A percentile compares a stretch with the other conserved stretches of the same genome.
These are phyloP conservation scores for Prinsepia uniflora DNA, from an alignment of 306 rosid species.

Conservation along the genomic window DNA sequence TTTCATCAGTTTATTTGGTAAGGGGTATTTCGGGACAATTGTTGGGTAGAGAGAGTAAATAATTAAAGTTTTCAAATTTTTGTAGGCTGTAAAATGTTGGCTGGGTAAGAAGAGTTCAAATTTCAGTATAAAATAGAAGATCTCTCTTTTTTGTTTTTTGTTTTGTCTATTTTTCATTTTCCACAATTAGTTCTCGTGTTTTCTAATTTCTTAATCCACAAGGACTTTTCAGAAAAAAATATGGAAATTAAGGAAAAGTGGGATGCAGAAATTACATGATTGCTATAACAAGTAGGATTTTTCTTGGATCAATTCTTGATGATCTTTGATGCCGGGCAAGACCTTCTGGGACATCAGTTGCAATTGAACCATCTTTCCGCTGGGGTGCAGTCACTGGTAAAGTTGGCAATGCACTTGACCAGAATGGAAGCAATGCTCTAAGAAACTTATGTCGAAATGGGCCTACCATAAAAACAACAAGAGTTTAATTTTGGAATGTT, in stretches of 20 bases:
- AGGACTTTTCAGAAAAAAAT: neutral
- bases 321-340: slow-evolving; percentile 76
- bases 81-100: too few relatives aligned
- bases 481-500: slow-evolving; percentile 18
- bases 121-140: too few relatives aligned
- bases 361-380: slow-evolving; percentile 60
- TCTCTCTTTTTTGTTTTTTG: too few relatives aligned
- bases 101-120: too few relatives aligned
- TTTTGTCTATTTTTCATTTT: neutral
- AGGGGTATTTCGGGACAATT: too few relatives aligned
- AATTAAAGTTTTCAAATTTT: too few relatives aligned
- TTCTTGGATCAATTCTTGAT: slow-evolving; percentile 95
- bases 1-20: too few relatives aligned
- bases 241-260: slow-evolving; percentile 12
- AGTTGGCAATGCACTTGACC: slow-evolving; percentile 90
- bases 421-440: slow-evolving; percentile 90
- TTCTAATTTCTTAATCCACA: neutral
- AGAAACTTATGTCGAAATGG: slow-evolving; percentile 88
- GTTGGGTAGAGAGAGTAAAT: too few relatives aligned
- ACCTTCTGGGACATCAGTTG: slow-evolving; percentile 64
- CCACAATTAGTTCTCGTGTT: neutral
- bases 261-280: slow-evolving; percentile 57
- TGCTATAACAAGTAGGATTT: slow-evolving; percentile 88
- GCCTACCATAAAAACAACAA: slow-evolving; percentile 42
- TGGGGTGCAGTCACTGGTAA: slow-evolving; percentile 87